These are phyloP conservation scores for Fagopyrum tataricum DNA, from an alignment of 148 eudicot genomes.

Conservation along the genomic window DNA sequence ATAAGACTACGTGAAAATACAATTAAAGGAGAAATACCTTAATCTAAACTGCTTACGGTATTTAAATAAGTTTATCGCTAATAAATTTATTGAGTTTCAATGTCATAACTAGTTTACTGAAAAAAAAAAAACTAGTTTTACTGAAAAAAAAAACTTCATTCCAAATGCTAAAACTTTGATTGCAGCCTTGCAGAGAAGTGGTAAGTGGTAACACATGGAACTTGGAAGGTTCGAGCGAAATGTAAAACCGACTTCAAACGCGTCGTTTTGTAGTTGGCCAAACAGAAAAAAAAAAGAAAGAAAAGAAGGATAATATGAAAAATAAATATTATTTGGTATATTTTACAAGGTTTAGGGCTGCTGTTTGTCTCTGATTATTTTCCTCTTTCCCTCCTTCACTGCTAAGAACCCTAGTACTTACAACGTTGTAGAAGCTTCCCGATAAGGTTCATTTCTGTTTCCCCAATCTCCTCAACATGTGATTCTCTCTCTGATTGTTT, in stretches of 20 bases:
- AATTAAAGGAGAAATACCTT: too few species aligned
- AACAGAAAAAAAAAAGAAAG: neutral
- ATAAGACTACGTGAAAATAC: too few species aligned
- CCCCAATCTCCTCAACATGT: neutral
- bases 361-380: neutral
- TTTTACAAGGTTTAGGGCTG: constrained; percentile 11
- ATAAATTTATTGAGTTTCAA: too few species aligned
- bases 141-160: too few species aligned
- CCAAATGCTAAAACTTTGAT: too few species aligned
- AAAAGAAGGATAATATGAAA: neutral
- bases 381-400: neutral
- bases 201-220: too few species aligned
- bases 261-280: neutral
- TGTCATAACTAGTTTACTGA: too few species aligned
- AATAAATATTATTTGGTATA: neutral
- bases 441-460: neutral
- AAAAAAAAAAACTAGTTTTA: too few species aligned
- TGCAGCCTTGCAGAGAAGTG: too few species aligned
- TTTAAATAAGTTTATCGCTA: too few species aligned
- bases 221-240: constrained; percentile 6
- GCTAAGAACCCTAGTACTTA: neutral
- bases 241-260: constrained; percentile 5
- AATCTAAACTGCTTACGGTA: too few species aligned
- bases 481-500: neutral
- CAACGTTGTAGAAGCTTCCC: neutral